Base-by-base conservation (phyloP, 371 early-diverging fungal genomes). In the Conidiobolus incongruus region DNA sequence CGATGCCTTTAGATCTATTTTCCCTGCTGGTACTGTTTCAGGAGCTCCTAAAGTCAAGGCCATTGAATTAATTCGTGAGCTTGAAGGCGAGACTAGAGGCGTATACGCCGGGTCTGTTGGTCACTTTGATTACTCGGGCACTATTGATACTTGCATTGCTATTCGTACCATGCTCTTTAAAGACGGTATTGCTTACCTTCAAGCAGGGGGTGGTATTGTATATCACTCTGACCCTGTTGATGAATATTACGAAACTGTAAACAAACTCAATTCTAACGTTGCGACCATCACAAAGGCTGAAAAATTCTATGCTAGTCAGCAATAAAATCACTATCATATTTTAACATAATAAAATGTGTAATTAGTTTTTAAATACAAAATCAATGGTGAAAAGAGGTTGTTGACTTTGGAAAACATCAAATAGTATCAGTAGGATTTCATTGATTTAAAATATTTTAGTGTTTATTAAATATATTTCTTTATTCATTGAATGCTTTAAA, bases 11-110 rank as follows among this genome's bases (percentile, higher is more conserved):
- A 67, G 96, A 39, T 81, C 86, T 16, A 84, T 92, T 37, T 91
- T 95, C 66, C 96, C 96, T 10, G 96, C 96, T 4, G 94, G 96
- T 13, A 95, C 96, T 15, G 84, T 92, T 6, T 83, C 85, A 0
- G 96, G 96, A 40, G 92, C 96, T 16, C 96, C 96, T 44, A 95
- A 95, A 64, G 87, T 95, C 35, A 69, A 83, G 28, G 96, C 96
- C 8, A 81, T 95, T 51, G 87, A 92, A 58, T 60, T 95, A 38
- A 88, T 95, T 52, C 72, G 75, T 47, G 83, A 77, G 13, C 63
- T 79, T 35, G 96, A 95, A 60, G 64, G 68, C 38, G 79, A 89
- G 51, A 85, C 84, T 57, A 80, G 96, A 33, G 96, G 94, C 28
- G 69, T 91, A 11, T 95, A 95, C 57, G 96, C 90, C 34, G 96